Evolutionary conservation across 2,329 filamentous ascomycete genomes (phyloP), one percentile per base, ranked within the genome.

Genomic region (Pseudogymnoascus sp.): DNA sequence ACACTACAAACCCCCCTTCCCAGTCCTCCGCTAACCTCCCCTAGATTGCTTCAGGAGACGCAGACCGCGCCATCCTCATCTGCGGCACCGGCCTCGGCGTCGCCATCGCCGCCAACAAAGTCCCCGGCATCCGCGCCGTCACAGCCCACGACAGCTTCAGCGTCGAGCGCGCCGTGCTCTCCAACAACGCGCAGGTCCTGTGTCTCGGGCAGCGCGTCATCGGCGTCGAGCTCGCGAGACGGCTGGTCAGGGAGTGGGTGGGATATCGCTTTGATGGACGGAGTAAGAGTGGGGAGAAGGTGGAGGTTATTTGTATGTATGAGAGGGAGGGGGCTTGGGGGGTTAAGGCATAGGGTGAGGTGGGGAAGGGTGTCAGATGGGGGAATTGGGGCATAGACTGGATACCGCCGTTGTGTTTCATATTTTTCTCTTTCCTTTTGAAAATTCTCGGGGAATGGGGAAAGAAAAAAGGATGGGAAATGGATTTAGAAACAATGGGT

Each of bases 11-110:
- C n/a, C 62, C 62, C 12, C 1, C 3, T 34, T 64, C 51, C 21
- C 21, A 10, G 6, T 6, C 8, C 16, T 57, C 23, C 5, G 16
- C 57, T 60, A 60, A 60, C 57, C 61, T 59, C 12, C 77, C 78
- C 65, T 78, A 88, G 39, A 82, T 90, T 10, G 79, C 81, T 3
- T 75, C 79, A 5, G 87, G 86, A 47, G 80, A 85, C 70, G 88
- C 84, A 62, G 91, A 96, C 76, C 87, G 91, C 62, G 91, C 90
- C 0, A 80, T 96, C 39, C 78, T 92, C 45, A 90, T 96, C 78
- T 96, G 91, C 77, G 91, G 91, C 2, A 96, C 91, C 0, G 91
- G 91, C 0, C 82, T 96, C 6, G 91, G 91, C 18, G 91, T 96
- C 6, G 91, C 91, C 70, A 96, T 96, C 73, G 79, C 85, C n/a